Conservation (phyloP, 2,329 filamentous ascomycete genomes). For the Ceratocystis alfenasii region DNA sequence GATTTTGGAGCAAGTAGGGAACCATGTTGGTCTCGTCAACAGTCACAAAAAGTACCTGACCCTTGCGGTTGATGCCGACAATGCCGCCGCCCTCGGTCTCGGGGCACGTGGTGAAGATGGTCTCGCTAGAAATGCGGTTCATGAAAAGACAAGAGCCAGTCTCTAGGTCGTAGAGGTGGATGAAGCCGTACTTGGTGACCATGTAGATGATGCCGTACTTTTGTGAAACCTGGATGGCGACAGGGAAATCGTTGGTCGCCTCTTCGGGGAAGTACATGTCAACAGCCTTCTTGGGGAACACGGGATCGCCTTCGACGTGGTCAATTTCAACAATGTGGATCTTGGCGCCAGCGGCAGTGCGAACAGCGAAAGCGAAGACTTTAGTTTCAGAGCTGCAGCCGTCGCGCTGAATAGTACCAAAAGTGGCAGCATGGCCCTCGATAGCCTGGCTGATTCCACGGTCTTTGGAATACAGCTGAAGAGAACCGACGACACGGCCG, state of each 20-base stretch:
- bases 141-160: slow-evolving; percentile 94
- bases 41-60: slow-evolving; percentile 86
- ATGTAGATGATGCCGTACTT: slow-evolving; percentile 96
- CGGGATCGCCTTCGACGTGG: slow-evolving; percentile 75
- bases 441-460: slow-evolving; percentile 96
- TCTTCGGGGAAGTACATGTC: slow-evolving; percentile 97
- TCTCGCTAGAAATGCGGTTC: slow-evolving; percentile 99
- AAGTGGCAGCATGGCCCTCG: slow-evolving; percentile 91
- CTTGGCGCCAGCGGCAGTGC: slow-evolving; percentile 70
- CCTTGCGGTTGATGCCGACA: slow-evolving; percentile 92
- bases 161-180: slow-evolving; percentile 96
- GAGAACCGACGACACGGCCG: slow-evolving; percentile 84
- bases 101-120: slow-evolving; percentile 86
- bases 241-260: slow-evolving; percentile 92
- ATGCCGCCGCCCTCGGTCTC: slow-evolving; percentile 80
- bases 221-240: slow-evolving; percentile 91
- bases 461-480: slow-evolving; percentile 95
- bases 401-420: slow-evolving; percentile 79
- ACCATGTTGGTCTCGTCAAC: slow-evolving; percentile 87
- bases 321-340: slow-evolving; percentile 97
- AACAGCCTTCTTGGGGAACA: slow-evolving; percentile 89
- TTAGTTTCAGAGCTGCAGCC: slow-evolving; percentile 84
- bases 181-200: slow-evolving; percentile 97
- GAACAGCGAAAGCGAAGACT: slow-evolving; percentile 91
- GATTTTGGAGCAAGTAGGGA: slow-evolving; percentile 90